These are phyloP conservation scores for Calocera cornea DNA, from an alignment of 768 basidiomycete genomes.

Conservation along the genomic window DNA sequence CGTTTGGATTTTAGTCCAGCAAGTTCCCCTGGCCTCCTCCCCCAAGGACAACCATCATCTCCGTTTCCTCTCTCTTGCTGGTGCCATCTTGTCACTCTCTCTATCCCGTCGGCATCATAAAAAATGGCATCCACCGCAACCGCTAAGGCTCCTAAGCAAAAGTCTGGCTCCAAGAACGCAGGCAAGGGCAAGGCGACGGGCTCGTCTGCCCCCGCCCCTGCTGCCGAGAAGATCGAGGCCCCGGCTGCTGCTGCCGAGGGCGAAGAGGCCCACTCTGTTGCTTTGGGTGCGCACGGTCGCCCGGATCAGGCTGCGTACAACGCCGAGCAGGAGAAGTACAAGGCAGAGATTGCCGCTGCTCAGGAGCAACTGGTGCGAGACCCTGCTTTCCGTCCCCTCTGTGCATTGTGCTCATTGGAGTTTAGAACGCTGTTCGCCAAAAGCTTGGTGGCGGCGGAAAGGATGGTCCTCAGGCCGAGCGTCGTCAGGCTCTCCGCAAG, in stretches of 20 bases:
- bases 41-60: not conserved
- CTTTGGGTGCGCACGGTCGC: slow-evolving; percentile 26
- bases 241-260: slow-evolving; percentile 6
- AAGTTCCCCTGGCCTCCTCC: not conserved
- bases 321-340: slow-evolving; percentile 69
- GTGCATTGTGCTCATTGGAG: slow-evolving; percentile 1
- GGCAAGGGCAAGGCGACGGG: slow-evolving; percentile 35
- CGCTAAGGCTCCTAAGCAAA: slow-evolving; percentile 12
- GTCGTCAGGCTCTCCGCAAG: slow-evolving; percentile 53
- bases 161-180: slow-evolving; percentile 3
- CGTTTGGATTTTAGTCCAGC: slow-evolving; percentile 5
- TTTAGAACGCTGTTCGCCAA: slow-evolving; percentile 54
- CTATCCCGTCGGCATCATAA: not conserved
- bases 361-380: slow-evolving; percentile 68
- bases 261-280: slow-evolving; percentile 8
- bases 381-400: not conserved
- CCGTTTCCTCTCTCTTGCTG: not conserved
- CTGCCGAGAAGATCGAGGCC: slow-evolving; percentile 32
- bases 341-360: slow-evolving; percentile 67
- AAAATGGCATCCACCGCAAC: slow-evolving; percentile 2
- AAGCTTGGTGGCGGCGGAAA: slow-evolving; percentile 57
- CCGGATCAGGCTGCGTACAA: slow-evolving; percentile 83
- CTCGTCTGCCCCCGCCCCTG: slow-evolving; percentile 22
- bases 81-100: not conserved
- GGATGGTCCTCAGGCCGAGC: slow-evolving; percentile 52